Evolutionary conservation across 2,329 filamentous ascomycete species (phyloP).

Genomic region (Aureobasidium sp.): DNA sequence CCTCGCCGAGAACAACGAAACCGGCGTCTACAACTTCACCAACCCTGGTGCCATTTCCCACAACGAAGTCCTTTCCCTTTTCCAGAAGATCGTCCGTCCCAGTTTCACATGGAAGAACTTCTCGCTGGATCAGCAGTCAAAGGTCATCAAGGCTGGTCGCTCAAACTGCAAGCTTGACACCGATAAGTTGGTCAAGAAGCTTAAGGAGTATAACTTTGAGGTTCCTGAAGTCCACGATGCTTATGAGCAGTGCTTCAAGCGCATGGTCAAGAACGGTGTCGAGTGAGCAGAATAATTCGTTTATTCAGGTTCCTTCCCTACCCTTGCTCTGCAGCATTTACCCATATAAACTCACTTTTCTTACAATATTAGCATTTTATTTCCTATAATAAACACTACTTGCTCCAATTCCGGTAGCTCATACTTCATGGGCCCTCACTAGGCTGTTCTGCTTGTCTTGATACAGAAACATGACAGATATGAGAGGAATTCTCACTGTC

Average conservation of each 20-base stretch:
- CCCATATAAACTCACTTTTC: no score
- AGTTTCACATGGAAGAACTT: slow-evolving; percentile 72
- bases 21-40: slow-evolving; percentile 75
- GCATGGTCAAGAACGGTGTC: slow-evolving; percentile 52
- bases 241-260: slow-evolving; percentile 68
- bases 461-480: no score
- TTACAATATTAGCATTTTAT: no score
- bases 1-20: slow-evolving; percentile 67
- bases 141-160: slow-evolving; percentile 72
- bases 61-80: slow-evolving; percentile 71
- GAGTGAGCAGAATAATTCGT: not conserved
- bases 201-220: slow-evolving; percentile 64
- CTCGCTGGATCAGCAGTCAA: slow-evolving; percentile 69
- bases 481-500: no score
- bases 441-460: no score
- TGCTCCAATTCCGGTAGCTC: no score
- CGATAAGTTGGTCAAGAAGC: slow-evolving; percentile 66
- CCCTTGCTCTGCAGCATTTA: no score
- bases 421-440: no score
- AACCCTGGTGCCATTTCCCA: slow-evolving; percentile 77
- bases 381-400: no score
- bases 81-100: slow-evolving; percentile 70
- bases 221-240: slow-evolving; percentile 70
- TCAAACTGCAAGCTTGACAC: slow-evolving; percentile 72
- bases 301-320: no score